Evolutionary conservation across 352 stramenopile genomes (phyloP).

Genomic region (Globisporangium irregulare): DNA sequence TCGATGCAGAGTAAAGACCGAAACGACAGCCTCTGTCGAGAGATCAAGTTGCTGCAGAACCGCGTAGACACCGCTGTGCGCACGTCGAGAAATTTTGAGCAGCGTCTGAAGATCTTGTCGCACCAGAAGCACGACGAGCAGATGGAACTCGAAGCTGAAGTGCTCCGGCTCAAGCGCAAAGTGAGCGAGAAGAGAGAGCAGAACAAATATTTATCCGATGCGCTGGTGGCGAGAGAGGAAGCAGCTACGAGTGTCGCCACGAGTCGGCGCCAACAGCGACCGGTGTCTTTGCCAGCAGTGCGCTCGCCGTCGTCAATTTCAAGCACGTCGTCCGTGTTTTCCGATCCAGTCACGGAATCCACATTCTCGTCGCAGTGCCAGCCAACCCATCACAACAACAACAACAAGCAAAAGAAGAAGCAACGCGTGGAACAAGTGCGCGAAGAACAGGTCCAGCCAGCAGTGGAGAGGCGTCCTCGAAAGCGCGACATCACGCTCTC

Average conservation of each 20-base stretch:
- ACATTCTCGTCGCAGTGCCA: slow-evolving; percentile 18
- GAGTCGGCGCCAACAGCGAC: slow-evolving; percentile 1
- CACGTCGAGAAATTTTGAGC: slow-evolving; percentile 51
- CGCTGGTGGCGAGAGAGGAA: slow-evolving; percentile 33
- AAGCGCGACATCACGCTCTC: slow-evolving; percentile 32
- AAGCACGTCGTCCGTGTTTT: slow-evolving; percentile 14
- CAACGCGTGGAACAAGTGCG: neutral
- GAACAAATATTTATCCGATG: slow-evolving; percentile 55
- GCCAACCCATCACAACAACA: slow-evolving; percentile 15
- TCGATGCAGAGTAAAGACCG: slow-evolving; percentile 29
- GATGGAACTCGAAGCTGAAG: slow-evolving; percentile 29
- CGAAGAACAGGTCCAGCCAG: slow-evolving; percentile 9
- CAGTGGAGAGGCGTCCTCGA: slow-evolving; percentile 18
- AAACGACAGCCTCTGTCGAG: slow-evolving; percentile 31
- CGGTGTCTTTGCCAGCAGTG: neutral
- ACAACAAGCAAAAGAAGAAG: neutral
- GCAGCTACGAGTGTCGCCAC: neutral
- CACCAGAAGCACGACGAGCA: slow-evolving; percentile 42
- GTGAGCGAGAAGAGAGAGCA: slow-evolving; percentile 55
- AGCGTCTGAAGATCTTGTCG: slow-evolving; percentile 38
- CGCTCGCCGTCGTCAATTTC: slow-evolving; percentile 6
- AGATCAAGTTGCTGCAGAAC: slow-evolving; percentile 43
- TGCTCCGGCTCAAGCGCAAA: slow-evolving; percentile 39
- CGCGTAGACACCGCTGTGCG: slow-evolving; percentile 47
- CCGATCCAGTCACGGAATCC: slow-evolving; percentile 11